Base-by-base conservation (phyloP, 257 asterid genomes). In the Capsicum baccatum region DNA sequence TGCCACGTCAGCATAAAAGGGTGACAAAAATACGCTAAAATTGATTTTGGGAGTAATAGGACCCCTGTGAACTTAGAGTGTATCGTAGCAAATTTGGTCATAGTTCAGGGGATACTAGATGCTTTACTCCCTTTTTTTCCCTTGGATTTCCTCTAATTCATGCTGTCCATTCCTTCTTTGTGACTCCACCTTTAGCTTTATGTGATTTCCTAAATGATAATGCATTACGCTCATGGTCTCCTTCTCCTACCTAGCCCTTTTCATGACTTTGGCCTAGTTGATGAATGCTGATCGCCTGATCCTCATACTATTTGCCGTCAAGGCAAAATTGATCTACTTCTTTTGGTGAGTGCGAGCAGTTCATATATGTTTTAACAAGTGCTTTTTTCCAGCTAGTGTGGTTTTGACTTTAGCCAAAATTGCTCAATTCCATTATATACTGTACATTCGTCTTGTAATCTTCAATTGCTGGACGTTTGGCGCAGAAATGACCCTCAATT, bases 221-320 rank as follows among this genome's bases (percentile, higher is more conserved):
- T n/a, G 80, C 80, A 71, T 73, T n/a, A 33, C 17, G 0, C n/a
- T 73, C 39, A n/a, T 47, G n/a, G 58, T 73, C 58, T 73, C 39
- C 39, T 73, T 73, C 80, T 73, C 58, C 59, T 19, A 47, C 17
- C 58, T 47, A 44, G 39, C 37, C 79, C 79, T 6, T 17, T 47
- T 74, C 81, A 74, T 74, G 62, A 7, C 62, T 50, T 74, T 74
- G 62, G 11, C 74, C 74, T 66, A 13, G 48, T 66, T 74, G 62
- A 21, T 13, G 44, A 50, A 50, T 0, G 1, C 0, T 13, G 44
- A 50, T 19, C 0, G 1, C 0, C 12, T 26, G 0, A 74, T 12
- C 44, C 8, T 50, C 62, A 74, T 74, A 6, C 60, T 50, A 50
- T 19, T 74, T 74, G 60, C 39, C 13, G 8, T 50, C 42, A 74